Conservation (phyloP, 495 filamentous ascomycete species). For the Hypoxylon subgilvum region DNA sequence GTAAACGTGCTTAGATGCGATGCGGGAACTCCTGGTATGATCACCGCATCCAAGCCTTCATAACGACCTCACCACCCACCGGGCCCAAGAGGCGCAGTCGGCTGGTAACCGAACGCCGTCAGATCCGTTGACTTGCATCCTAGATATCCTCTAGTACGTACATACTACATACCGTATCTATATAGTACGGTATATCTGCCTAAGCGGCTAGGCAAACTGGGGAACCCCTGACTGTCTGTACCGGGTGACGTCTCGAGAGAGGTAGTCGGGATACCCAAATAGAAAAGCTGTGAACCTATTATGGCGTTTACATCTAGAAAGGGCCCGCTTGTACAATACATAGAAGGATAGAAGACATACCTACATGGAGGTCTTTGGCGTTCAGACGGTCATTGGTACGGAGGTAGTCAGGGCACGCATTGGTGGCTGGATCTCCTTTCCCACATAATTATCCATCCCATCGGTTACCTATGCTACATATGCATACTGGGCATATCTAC, state of each 20-base stretch:
- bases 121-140: conserved; percentile 8
- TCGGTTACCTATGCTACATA: conserved; percentile 27
- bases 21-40: too few species aligned
- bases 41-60: too few species aligned
- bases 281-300: background rate
- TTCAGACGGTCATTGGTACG: too few species aligned
- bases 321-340: background rate
- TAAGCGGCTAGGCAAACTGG: conserved; percentile 9
- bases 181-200: conserved; percentile 26
- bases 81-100: conserved; percentile 22
- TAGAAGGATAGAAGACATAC: background rate
- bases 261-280: conserved; percentile 26
- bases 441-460: conserved; percentile 39
- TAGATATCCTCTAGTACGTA: background rate
- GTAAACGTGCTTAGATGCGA: too few species aligned
- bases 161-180: conserved; percentile 11
- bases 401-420: too few species aligned
- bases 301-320: too few species aligned
- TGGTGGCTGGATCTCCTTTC: conserved; percentile 1
- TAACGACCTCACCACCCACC: background rate
- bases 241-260: conserved; percentile 3
- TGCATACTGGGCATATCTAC: background rate
- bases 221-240: conserved; percentile 16
- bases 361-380: background rate
- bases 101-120: conserved; percentile 18